Evolutionary conservation across 352 stramenopile genomes (phyloP), one percentile per base, ranked within the genome.

Genomic region (Globisporangium spiculum): DNA sequence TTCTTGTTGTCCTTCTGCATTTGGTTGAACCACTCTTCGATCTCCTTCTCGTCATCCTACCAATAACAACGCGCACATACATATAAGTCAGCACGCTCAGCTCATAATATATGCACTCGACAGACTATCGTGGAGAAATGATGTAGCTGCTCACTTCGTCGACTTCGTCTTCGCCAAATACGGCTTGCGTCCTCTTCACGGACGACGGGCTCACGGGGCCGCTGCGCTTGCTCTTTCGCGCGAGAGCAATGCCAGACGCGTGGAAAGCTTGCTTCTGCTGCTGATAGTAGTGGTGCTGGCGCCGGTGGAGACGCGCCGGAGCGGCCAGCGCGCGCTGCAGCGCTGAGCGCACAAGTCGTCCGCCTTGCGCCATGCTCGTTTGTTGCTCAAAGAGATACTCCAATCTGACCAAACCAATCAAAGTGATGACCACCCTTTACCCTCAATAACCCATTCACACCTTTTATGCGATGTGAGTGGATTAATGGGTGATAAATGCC

Each of bases 141-240:
- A 26, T 60, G 18, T 26, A 30, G 18, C 55, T 27, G 30, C 48
- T 4, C 63, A 82, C 79, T 63, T 84, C 70, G 38, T 67, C 61
- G 20, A 24, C 36, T 24, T 64, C 48, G n/a, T 61, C 62, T 48
- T 71, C 73, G 16, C 78, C 65, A 48, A 85, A 81, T 7, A 79
- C 67, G 38, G 67, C 69, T 14, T 70, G 63, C 10, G 55, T 69
- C 55, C 59, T 69, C 38, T 41, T 54, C 24, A 41, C 64, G 24
- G 64, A 52, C 38, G 64, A 69, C 18, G 63, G 30, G 12, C 38
- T 59, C 18, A 36, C 60, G 2, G 54, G 64, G 5, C 69, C 73
- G 60, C 79, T 72, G 34, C 76, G 75, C 68, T 86, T 87, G 16
- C 72, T 76, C 64, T 78, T 75, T 10, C 84, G 79, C 38, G 83